Evolutionary conservation across 805 yeast genomes (phyloP).

Genomic region (Candida sanyiensis): DNA sequence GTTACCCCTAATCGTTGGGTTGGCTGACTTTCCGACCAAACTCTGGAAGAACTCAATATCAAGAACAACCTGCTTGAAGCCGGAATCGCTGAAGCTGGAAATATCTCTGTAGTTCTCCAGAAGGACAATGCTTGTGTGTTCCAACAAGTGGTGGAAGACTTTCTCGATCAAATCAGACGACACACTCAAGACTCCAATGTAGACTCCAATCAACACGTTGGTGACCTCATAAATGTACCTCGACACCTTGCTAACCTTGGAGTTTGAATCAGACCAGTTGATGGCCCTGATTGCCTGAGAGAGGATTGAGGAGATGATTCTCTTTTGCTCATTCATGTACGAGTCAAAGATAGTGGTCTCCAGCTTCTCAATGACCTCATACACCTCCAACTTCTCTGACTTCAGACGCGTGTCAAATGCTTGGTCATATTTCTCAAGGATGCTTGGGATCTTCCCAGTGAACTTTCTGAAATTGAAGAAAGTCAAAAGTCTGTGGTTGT

Average conservation of each 20-base stretch:
- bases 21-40: slow-evolving; percentile 20
- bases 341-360: slow-evolving; percentile 50
- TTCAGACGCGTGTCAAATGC: slow-evolving; percentile 42
- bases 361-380: slow-evolving; percentile 39
- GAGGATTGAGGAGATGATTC: slow-evolving; percentile 33
- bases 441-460: slow-evolving; percentile 38
- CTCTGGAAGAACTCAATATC: slow-evolving; percentile 48
- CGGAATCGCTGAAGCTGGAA: slow-evolving; percentile 41
- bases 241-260: slow-evolving; percentile 33
- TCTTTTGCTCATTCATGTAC: slow-evolving; percentile 45
- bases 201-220: slow-evolving; percentile 44
- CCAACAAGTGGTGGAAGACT: slow-evolving; percentile 41
- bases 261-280: slow-evolving; percentile 36
- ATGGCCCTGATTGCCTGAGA: slow-evolving; percentile 34
- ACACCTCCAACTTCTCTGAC: slow-evolving; percentile 39
- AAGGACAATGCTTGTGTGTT: slow-evolving; percentile 31
- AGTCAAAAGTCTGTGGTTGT: slow-evolving; percentile 44
- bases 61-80: slow-evolving; percentile 44
- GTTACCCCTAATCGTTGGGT: slow-evolving; percentile 11
- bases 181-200: slow-evolving; percentile 44
- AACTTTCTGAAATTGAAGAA: slow-evolving; percentile 50
- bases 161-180: slow-evolving; percentile 41
- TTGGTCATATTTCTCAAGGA: slow-evolving; percentile 45
- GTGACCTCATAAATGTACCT: slow-evolving; percentile 45
- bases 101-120: slow-evolving; percentile 37